Base-by-base conservation (phyloP, 257 asterid species). In the Petrea volubilis region DNA sequence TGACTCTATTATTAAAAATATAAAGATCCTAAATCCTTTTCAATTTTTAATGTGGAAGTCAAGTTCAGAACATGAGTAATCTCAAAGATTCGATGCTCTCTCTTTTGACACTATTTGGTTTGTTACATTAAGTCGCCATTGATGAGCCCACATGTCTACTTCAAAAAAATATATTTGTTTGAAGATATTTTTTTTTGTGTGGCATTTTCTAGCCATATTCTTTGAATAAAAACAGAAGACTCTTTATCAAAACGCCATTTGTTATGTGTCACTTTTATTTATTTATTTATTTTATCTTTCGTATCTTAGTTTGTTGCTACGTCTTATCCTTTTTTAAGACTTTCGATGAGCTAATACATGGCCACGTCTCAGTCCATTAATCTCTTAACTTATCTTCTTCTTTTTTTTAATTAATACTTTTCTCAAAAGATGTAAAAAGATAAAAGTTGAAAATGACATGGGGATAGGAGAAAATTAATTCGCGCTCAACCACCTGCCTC, bases 401-500 rank as follows among this genome's bases (percentile, higher is more conserved):
- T 25, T 27, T n/a, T n/a, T n/a, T n/a, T n/a, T n/a, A n/a, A 52
- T 47, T 3, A 4, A 10, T 24, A 18, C 10, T 20, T 65, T 49
- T 49, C n/a, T 21, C 14, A 60, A 28, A 25, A 1, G 25, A 14
- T 11, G 2, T 21, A 18, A 46, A 68, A 53, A 61, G 56, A 74
- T 41, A 17, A 46, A 68, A 34, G 31, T 31, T 17, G 75, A 68
- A 56, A 64, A 70, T 47, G 77, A 57, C 46, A 13, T 27, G 31
- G 44, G n/a, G 49, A 38, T 41, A 57, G 29, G 25, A n/a, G 12
- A 28, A 49, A 44, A 36, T 36, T 15, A 52, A 60, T 6, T 44
- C 60, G 25, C 58, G 64, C 59, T 70, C 77, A 74, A 74, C 77
- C 60, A 66, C 75, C 64, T 74, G 73, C 78, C 43, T 61, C 41